These are phyloP conservation scores for Aspergillus sp. DNA, from an alignment of 2,329 filamentous ascomycete genomes.

Conservation along the genomic window DNA sequence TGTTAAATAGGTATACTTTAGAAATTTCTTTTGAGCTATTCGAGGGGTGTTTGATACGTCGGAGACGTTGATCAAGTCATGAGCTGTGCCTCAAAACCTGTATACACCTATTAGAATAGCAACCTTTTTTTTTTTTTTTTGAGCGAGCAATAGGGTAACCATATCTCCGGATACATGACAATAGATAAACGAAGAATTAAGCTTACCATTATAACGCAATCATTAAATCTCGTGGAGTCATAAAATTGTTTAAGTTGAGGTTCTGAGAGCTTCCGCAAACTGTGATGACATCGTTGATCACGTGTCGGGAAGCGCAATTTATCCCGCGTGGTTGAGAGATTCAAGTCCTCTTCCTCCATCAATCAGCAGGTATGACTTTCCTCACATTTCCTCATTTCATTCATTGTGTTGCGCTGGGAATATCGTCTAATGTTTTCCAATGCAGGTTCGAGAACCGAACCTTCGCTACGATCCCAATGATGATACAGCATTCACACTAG, in stretches of 20 bases:
- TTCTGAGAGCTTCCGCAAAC: neutral
- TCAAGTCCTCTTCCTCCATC: neutral
- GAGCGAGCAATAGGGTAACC: neutral
- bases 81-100: neutral
- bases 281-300: slow-evolving; percentile 8
- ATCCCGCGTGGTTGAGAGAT: neutral
- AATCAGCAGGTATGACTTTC: neutral
- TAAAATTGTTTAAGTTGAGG: neutral
- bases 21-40: neutral
- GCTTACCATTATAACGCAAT: slow-evolving; percentile 10
- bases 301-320: slow-evolving; percentile 1
- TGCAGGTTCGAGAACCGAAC: slow-evolving; percentile 7
- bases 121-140: no score
- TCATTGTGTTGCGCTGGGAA: neutral
- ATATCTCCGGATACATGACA: no score
- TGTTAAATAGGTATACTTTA: neutral
- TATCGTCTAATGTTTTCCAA: neutral
- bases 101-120: neutral
- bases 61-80: neutral
- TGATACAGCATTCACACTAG: slow-evolving; percentile 36
- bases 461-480: slow-evolving; percentile 37
- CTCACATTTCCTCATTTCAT: neutral
- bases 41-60: neutral
- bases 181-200: neutral
- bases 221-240: neutral